Conservation (phyloP, 441 rosid species). For the Populus tomentosa region DNA sequence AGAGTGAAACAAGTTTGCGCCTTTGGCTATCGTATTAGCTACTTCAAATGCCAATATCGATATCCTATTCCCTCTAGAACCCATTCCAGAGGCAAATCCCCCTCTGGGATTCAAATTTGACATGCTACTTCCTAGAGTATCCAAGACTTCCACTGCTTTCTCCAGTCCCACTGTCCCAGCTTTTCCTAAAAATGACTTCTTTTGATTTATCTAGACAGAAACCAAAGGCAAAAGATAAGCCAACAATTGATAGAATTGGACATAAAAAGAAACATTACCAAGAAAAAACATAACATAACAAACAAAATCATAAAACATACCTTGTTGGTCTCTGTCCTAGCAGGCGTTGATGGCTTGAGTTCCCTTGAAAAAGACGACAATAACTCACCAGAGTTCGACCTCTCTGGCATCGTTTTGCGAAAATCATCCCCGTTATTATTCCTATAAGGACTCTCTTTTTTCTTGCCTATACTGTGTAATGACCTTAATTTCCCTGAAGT, state of each 20-base stretch:
- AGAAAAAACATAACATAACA: background rate
- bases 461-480: slow-evolving; percentile 31
- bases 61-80: slow-evolving; percentile 52
- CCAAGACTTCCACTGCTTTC: slow-evolving; percentile 75
- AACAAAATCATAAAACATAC: slow-evolving; percentile 23
- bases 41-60: slow-evolving; percentile 78
- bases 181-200: slow-evolving; percentile 66
- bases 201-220: slow-evolving; percentile 38
- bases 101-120: slow-evolving; percentile 56
- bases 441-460: slow-evolving; percentile 21
- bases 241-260: background rate
- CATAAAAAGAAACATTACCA: background rate
- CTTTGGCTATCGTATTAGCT: slow-evolving; percentile 84
- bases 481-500: slow-evolving; percentile 38
- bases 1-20: slow-evolving; percentile 64
- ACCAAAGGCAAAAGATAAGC: slow-evolving; percentile 2
- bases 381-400: slow-evolving; percentile 33
- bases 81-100: slow-evolving; percentile 50
- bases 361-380: slow-evolving; percentile 48
- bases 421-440: slow-evolving; percentile 21
- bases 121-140: slow-evolving; percentile 84
- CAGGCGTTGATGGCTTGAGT: slow-evolving; percentile 48
- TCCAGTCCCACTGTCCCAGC: slow-evolving; percentile 64
- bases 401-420: slow-evolving; percentile 26
- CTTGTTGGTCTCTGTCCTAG: slow-evolving; percentile 37